These are phyloP conservation scores for Calonectria crousiana DNA, from an alignment of 2,329 filamentous ascomycete species.

Conservation along the genomic window DNA sequence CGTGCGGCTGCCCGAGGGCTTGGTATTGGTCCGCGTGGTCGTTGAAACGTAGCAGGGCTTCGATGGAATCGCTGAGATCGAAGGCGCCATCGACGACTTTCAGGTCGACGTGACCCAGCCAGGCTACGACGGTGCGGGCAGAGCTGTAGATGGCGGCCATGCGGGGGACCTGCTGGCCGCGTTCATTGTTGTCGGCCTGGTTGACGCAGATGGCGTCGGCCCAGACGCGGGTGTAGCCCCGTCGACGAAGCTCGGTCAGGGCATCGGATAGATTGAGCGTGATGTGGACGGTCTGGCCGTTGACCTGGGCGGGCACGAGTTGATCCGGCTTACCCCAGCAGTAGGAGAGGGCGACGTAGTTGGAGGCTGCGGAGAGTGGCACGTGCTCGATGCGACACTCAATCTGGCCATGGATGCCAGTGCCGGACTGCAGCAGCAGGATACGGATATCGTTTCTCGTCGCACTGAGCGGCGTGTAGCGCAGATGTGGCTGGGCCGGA, in stretches of 20 bases:
- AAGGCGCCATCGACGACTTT: neutral
- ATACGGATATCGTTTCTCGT: neutral
- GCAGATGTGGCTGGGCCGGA: neutral
- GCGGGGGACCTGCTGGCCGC: neutral
- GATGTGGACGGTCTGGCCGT: neutral
- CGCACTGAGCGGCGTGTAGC: constrained; percentile 1
- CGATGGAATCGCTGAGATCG: neutral
- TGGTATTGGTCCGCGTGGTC: neutral
- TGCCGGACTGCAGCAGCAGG: neutral
- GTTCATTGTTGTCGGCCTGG: neutral
- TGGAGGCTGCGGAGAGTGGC: neutral
- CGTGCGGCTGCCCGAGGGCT: neutral
- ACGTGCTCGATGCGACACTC: constrained; percentile 7
- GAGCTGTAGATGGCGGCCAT: neutral
- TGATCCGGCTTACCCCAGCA: neutral
- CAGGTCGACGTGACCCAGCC: neutral
- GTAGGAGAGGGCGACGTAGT: constrained; percentile 9
- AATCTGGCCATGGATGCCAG: neutral
- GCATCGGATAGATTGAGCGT: neutral
- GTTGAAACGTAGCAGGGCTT: neutral
- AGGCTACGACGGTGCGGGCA: neutral
- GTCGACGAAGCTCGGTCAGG: neutral
- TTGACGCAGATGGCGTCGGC: neutral
- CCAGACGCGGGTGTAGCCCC: neutral
- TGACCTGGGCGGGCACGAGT: neutral